phyloP scores from a whole-genome alignment of 1,284 basidiomycete species.

The Tilletiopsis washingtonensis region DNA sequence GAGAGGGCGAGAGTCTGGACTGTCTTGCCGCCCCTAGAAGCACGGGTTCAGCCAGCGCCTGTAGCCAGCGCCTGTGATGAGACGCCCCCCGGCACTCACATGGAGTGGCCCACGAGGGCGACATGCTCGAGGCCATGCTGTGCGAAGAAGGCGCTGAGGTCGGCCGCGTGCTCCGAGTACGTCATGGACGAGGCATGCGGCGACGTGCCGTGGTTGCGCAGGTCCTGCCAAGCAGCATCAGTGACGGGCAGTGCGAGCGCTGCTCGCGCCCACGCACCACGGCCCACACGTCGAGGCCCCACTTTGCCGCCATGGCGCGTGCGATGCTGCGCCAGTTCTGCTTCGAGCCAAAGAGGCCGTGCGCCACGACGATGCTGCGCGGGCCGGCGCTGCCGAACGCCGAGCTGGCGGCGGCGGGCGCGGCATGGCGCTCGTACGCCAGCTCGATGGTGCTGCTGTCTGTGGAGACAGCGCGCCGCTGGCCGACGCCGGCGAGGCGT shows the following conservation, averaged over 20 bases:
- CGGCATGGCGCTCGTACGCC: too few species aligned
- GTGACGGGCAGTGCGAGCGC: background rate
- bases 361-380: background rate
- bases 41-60: background rate
- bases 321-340: slow-evolving; percentile 69
- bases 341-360: slow-evolving; percentile 56
- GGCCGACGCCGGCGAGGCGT: too few species aligned
- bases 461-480: too few species aligned
- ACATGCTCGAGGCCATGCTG: slow-evolving; percentile 52
- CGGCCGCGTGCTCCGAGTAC: slow-evolving; percentile 63
- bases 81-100: slow-evolving; percentile 55
- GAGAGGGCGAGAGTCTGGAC: slow-evolving; percentile 69
- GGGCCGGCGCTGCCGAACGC: too few species aligned
- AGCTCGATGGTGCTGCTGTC: too few species aligned
- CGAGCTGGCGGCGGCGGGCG: too few species aligned
- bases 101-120: slow-evolving; percentile 72
- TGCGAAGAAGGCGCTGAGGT: slow-evolving; percentile 57
- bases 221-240: slow-evolving; percentile 54
- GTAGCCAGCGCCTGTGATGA: slow-evolving; percentile 50
- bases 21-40: slow-evolving; percentile 73
- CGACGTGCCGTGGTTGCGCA: slow-evolving; percentile 74
- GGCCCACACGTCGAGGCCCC: slow-evolving; percentile 62
- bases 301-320: slow-evolving; percentile 57
- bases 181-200: slow-evolving; percentile 64
- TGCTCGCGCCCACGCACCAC: slow-evolving; percentile 51